Evolutionary conservation across 2,329 filamentous ascomycete species (phyloP).

Genomic region (Cladosporium sphaerospermum): DNA sequence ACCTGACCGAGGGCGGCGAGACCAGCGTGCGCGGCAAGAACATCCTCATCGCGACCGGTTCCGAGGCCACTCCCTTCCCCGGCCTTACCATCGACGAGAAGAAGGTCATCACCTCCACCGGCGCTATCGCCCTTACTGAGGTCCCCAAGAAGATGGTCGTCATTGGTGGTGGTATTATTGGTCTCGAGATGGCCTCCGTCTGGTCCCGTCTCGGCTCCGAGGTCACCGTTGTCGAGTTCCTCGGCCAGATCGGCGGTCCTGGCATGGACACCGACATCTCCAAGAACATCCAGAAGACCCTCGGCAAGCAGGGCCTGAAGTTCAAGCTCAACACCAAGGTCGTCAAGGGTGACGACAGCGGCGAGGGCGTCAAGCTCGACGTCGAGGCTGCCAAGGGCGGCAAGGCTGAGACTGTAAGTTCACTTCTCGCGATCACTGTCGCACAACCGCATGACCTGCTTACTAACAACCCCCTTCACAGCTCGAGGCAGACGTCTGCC

Average conservation of each 20-base stretch:
- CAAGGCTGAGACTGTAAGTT: constrained; percentile 77
- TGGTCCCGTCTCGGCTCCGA: constrained; percentile 92
- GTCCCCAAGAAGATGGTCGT: constrained; percentile 96
- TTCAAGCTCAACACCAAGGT: constrained; percentile 99
- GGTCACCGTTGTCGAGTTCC: constrained; percentile 95
- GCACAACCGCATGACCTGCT: not conserved
- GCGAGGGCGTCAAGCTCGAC: constrained; percentile 71
- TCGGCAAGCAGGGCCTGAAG: constrained; percentile 93
- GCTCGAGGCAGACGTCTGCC: constrained; percentile 90
- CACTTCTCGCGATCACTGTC: constrained; percentile 13
- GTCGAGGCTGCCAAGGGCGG: constrained; percentile 93
- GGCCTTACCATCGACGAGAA: constrained; percentile 95
- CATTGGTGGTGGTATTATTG: constrained; percentile 97
- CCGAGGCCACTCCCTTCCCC: constrained; percentile 92
- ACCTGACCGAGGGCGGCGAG: constrained; percentile 86
- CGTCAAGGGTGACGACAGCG: constrained; percentile 70
- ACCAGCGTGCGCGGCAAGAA: constrained; percentile 85
- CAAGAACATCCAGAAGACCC: constrained; percentile 85
- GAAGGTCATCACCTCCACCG: constrained; percentile 93
- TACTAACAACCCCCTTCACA: constrained; percentile 32
- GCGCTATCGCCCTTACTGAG: constrained; percentile 80
- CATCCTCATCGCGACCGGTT: constrained; percentile 94
- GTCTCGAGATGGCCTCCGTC: constrained; percentile 94
- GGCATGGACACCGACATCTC: constrained; percentile 95
- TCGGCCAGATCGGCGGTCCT: constrained; percentile 91